phyloP scores from a whole-genome alignment of 176 grass and related monocot genomes.

The Otatea glauca region DNA sequence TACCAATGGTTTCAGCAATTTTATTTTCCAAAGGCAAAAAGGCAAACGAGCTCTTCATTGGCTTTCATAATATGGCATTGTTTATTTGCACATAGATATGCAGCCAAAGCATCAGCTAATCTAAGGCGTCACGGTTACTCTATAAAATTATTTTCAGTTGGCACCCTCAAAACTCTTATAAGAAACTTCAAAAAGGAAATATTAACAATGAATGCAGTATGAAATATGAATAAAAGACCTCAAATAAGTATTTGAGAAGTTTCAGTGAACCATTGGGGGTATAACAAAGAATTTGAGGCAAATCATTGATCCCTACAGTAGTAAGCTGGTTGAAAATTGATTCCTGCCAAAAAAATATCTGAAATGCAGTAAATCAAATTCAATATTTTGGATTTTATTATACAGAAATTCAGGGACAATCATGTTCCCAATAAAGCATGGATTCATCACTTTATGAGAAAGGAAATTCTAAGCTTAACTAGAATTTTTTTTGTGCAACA shows the following conservation, averaged over 20 bases:
- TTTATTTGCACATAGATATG: neutral
- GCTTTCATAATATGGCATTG: neutral
- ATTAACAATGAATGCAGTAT: neutral
- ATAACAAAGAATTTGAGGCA: neutral
- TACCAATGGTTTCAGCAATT: neutral
- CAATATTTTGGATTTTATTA: slow-evolving; percentile 28
- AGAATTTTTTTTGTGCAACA: neutral
- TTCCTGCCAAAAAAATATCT: neutral
- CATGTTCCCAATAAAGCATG: slow-evolving; percentile 14
- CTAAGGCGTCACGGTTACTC: neutral
- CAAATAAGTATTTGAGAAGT: slow-evolving; percentile 10
- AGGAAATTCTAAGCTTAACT: neutral
- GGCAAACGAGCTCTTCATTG: neutral
- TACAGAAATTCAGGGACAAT: slow-evolving; percentile 18
- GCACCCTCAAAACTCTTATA: slow-evolving; percentile 26
- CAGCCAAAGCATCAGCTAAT: slow-evolving; percentile 5
- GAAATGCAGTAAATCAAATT: neutral
- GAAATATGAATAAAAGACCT: neutral
- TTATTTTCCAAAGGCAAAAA: neutral
- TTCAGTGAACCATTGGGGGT: neutral
- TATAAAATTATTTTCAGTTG: slow-evolving; percentile 16
- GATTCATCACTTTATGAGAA: slow-evolving; percentile 11
- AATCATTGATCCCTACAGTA: neutral
- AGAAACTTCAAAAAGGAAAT: slow-evolving; percentile 20
- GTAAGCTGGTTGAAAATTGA: slow-evolving; percentile 9